Evolutionary conservation across 2,329 filamentous ascomycete genomes (phyloP).

Genomic region (Pseudogymnoascus sp.): DNA sequence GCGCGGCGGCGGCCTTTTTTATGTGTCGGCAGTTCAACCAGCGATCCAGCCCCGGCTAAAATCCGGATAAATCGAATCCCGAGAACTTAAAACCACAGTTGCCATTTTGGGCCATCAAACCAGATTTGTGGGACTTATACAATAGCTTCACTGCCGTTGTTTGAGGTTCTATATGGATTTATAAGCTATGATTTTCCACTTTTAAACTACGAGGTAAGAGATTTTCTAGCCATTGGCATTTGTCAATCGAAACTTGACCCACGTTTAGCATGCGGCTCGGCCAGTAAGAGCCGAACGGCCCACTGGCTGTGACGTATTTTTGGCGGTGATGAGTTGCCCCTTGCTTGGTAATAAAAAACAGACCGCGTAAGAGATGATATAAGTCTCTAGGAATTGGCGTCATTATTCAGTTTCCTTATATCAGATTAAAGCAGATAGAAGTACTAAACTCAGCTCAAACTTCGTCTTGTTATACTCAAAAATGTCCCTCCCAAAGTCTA

Average conservation of each 20-base stretch:
- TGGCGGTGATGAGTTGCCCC: not conserved
- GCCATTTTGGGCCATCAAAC: not conserved
- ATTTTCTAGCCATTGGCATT: not conserved
- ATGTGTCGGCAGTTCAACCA: not conserved
- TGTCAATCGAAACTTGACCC: not conserved
- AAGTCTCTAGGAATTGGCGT: not conserved
- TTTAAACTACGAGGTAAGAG: not conserved
- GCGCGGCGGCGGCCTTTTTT: not conserved
- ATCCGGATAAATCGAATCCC: not conserved
- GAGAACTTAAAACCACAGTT: not conserved
- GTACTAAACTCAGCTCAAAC: not conserved
- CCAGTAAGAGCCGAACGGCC: not conserved
- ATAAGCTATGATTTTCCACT: not conserved
- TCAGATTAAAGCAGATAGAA: not conserved
- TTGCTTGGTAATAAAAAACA: not conserved
- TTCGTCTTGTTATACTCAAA: not conserved
- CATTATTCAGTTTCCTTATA: not conserved
- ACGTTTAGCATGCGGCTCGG: not conserved
- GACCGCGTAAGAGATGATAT: not conserved
- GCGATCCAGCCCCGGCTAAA: not conserved
- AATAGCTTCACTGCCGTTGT: not conserved
- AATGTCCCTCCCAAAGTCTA: constrained; percentile 21
- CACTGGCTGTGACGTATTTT: not conserved
- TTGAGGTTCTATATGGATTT: not conserved
- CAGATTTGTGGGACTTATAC: constrained; percentile 15